A percentile compares a stretch with the other conserved stretches of the same genome.
phyloP scores from a whole-genome alignment of 2,329 filamentous ascomycete genomes.

The Ceratocystis ficicola region DNA sequence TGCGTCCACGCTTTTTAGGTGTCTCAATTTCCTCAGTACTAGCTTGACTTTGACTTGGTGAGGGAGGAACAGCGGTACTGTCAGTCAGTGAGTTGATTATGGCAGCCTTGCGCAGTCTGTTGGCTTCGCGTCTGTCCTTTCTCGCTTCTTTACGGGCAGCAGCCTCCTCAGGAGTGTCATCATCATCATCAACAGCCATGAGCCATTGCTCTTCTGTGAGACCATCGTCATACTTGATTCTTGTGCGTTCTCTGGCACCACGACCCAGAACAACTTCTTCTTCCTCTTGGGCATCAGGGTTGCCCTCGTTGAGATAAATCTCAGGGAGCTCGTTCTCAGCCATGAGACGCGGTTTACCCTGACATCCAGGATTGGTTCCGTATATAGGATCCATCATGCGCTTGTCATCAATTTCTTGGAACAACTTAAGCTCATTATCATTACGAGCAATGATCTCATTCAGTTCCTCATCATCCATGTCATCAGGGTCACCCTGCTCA shows the following conservation, averaged over 20 bases:
- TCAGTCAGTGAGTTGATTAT: constrained; percentile 17
- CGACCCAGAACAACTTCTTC: constrained; percentile 67
- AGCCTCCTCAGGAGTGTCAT: constrained; percentile 85
- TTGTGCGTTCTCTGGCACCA: constrained; percentile 86
- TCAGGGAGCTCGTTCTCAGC: constrained; percentile 80
- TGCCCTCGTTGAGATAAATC: constrained; percentile 82
- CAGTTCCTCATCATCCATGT: constrained; percentile 97
- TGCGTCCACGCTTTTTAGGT: constrained; percentile 74
- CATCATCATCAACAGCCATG: constrained; percentile 92
- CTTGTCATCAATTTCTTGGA: constrained; percentile 74
- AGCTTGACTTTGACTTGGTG: constrained; percentile 65
- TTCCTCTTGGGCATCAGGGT: constrained; percentile 64
- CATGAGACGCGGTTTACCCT: constrained; percentile 66
- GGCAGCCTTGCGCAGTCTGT: constrained; percentile 52
- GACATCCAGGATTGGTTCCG: constrained; percentile 51
- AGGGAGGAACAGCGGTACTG: constrained; percentile 39
- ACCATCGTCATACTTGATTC: constrained; percentile 91
- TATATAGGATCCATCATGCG: constrained; percentile 55
- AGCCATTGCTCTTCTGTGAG: constrained; percentile 98
- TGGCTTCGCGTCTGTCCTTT: constrained; percentile 65
- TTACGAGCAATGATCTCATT: constrained; percentile 87
- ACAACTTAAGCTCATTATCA: constrained; percentile 63
- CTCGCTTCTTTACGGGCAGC: constrained; percentile 80
- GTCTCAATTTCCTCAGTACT: constrained; percentile 61
- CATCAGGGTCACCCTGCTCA: constrained; percentile 65